Percentiles rank a stretch among this genome's conserved stretches.
phyloP scores from a whole-genome alignment of 371 early-diverging fungal species.

The Mucor plumbeus region DNA sequence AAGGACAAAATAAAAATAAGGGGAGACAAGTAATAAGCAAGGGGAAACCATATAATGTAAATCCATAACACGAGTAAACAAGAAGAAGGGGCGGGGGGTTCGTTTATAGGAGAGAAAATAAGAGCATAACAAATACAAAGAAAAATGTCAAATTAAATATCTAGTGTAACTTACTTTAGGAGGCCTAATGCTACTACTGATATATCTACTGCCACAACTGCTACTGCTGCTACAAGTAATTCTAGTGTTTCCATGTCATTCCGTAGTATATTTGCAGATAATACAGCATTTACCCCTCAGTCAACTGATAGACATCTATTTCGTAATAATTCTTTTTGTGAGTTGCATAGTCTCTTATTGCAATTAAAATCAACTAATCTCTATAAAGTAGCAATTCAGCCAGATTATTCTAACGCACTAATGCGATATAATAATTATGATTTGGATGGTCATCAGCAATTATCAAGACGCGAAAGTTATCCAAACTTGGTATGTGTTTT shows the following conservation, averaged over 20 bases:
- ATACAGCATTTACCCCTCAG: conserved; percentile 44
- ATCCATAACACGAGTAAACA: conserved; percentile 14
- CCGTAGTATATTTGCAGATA: conserved; percentile 43
- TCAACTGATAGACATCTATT: conserved; percentile 37
- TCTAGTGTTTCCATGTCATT: conserved; percentile 24
- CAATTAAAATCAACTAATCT: not conserved
- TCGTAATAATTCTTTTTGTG: conserved; percentile 22
- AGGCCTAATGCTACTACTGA: not conserved
- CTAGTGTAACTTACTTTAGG: conserved; percentile 19
- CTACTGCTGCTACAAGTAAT: conserved; percentile 6
- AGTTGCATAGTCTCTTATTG: not conserved
- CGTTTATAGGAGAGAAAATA: not conserved
- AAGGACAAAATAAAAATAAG: conserved; percentile 2
- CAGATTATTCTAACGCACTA: conserved; percentile 5
- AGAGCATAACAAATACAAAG: conserved; percentile 15
- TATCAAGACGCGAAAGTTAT: conserved; percentile 44
- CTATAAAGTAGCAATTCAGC: conserved; percentile 8
- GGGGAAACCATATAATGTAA: not conserved
- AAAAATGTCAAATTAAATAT: conserved; percentile 17
- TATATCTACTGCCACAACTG: not conserved
- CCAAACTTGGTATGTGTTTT: conserved; percentile 38
- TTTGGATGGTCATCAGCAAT: conserved; percentile 21
- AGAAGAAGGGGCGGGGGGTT: not conserved
- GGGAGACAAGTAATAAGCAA: not conserved
- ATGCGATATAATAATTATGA: conserved; percentile 9